Base-by-base conservation (phyloP, 371 early-diverging fungal genomes). In the Mortierella sp. region DNA sequence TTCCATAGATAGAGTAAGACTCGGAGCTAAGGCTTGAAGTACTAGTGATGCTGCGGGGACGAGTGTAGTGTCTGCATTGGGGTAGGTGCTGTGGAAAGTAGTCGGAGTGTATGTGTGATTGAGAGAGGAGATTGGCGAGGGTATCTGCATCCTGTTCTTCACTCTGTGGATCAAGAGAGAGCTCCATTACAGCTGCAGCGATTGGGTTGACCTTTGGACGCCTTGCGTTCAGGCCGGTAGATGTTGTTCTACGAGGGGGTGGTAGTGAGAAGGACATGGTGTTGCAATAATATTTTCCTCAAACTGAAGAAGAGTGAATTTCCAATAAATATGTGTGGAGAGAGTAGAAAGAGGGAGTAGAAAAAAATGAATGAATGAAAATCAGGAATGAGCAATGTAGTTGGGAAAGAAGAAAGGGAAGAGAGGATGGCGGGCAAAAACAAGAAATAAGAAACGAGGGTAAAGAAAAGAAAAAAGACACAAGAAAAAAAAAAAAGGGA, bases 151-250 rank as follows among this genome's bases (percentile, higher is more conserved):
- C 67, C 10, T 70, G 54, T 19, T 70, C 62, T 42, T 70, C 53
- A 37, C 42, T 43, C 34, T 65, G 55, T 2, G 55, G 43, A 28
- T 51, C 40, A 10, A 17, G 32, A 22, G 55, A 42, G 22, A 32
- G 49, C 15, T 32, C 53, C 6, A 29, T 56, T 49, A 32, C 15
- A 28, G 49, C 56, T 5, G 64, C n/a, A 0, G 66, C 49, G 35
- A 66, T 68, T 34, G 74, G 63, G 37, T 73, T 73, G 60, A 73
- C 58, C 62, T 65, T 69, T 54, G 75, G 75, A 13, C 57, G 62
- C n/a, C 74, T 58, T 9, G 55, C n/a, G 55, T 34, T 7, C 56
- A 23, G 6, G 23, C 32, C 58, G 23, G 63, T 32, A 8, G 72
- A 49, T 17, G 70, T 15, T 22, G 60, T 31, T 29, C 69, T 75